These are phyloP conservation scores for Amborella trichopoda DNA, from an alignment of 164 flowering plant species.

Conservation along the genomic window DNA sequence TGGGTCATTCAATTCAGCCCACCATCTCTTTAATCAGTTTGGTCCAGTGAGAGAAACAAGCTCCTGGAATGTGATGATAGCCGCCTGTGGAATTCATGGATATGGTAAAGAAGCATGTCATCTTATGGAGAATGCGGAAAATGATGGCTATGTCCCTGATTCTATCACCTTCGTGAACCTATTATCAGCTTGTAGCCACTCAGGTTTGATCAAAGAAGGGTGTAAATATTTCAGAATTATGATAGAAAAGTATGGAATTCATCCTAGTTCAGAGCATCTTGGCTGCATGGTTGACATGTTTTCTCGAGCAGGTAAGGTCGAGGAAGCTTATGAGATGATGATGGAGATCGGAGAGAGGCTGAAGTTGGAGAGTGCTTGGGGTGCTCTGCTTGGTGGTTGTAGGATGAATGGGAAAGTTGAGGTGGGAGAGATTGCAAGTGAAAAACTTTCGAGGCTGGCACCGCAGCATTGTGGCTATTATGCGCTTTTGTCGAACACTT, in stretches of 20 bases:
- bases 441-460: slow-evolving; percentile 14
- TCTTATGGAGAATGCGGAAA: slow-evolving; percentile 14
- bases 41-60: slow-evolving; percentile 17
- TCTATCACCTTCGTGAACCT: slow-evolving; percentile 24
- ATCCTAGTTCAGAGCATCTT: slow-evolving; percentile 23
- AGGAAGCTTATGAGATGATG: slow-evolving; percentile 23
- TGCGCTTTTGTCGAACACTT: slow-evolving; percentile 18
- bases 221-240: slow-evolving; percentile 18
- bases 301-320: slow-evolving; percentile 28
- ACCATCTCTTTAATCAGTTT: slow-evolving; percentile 19
- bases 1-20: slow-evolving; percentile 18
- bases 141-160: slow-evolving; percentile 16
- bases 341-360: slow-evolving; percentile 7
- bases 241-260: slow-evolving; percentile 16
- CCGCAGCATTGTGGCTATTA: slow-evolving; percentile 23
- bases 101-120: slow-evolving; percentile 19
- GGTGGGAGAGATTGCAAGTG: slow-evolving; percentile 22
- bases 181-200: slow-evolving; percentile 31
- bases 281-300: slow-evolving; percentile 30
- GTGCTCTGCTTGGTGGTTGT: slow-evolving; percentile 19
- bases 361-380: slow-evolving; percentile 20
- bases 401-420: slow-evolving; percentile 14
- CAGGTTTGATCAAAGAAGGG: slow-evolving; percentile 21
- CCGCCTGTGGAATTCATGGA: slow-evolving; percentile 28
- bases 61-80: slow-evolving; percentile 34